Base-by-base conservation (phyloP, 2,329 filamentous ascomycete genomes). In the Purpureocillium takamizusanense region DNA sequence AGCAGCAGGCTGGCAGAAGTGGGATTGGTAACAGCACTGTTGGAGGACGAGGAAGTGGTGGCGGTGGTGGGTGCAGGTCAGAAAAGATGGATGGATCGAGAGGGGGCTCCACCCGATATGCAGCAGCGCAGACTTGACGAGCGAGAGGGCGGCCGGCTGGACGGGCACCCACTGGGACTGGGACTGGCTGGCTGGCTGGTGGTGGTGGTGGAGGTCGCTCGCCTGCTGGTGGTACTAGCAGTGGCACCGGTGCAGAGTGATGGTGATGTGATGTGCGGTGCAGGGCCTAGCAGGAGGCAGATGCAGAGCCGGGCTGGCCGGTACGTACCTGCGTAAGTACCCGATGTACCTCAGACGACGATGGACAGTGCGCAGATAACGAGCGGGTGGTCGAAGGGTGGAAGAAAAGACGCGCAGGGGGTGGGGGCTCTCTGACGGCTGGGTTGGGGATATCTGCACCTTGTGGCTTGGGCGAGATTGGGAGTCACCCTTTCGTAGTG, bases 81-180 rank as follows among this genome's bases (percentile, higher is more conserved):
- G 27, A 36, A 36, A 36, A 29, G 35, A 21, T 36, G 34, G 35
- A 21, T 28, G 34, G 25, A 29, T 35, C 11, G 15, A 25, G 23
- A 25, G 23, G 33, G 23, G 23, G 15, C 8, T 36, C 35, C 25
- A 16, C n/a, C 11, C 11, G n/a, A 30, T 6, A 14, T 30, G 28
- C 11, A 30, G n/a, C 28, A 14, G 28, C 7, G 7, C 21, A 25
- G 21, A 25, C 21, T n/a, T 25, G 21, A 25, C 10, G 21, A 25
- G 21, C 21, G 21, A 25, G 21, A 25, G 21, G 21, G 21, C 21
- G 21, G 21, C 5, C 21, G 21, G 21, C n/a, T n/a, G n/a, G n/a
- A n/a, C 21, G 21, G 21, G 10, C 21, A 25, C 21, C 10, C 6
- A 10, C 21, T 25, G 21, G 21, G n/a, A 5, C 21, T 25, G 21